Evolutionary conservation across 2,329 filamentous ascomycete species (phyloP).

Genomic region (Thelonectria olida): DNA sequence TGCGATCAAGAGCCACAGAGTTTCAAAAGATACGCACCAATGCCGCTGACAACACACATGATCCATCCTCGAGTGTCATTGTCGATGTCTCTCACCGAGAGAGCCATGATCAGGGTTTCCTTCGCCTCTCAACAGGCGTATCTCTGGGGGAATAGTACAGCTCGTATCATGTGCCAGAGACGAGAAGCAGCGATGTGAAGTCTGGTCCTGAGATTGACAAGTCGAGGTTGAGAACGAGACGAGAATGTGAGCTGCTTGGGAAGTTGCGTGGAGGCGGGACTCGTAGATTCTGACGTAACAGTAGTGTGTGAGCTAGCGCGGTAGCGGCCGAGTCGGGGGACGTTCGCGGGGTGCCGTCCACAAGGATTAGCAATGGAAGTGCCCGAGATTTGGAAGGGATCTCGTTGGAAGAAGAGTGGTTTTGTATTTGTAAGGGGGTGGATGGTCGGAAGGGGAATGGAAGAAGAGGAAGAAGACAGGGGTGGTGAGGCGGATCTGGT

Average conservation of each 20-base stretch:
- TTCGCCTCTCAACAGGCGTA: slow-evolving; percentile 14
- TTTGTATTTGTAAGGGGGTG: neutral
- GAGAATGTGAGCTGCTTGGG: slow-evolving; percentile 1
- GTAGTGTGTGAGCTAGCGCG: slow-evolving; percentile 25
- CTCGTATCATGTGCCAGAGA: slow-evolving; percentile 3
- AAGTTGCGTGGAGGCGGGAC: slow-evolving; percentile 21
- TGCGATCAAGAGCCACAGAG: neutral
- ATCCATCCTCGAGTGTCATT: slow-evolving; percentile 96
- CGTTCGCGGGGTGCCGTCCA: slow-evolving; percentile 1
- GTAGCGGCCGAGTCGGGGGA: neutral
- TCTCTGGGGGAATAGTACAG: neutral
- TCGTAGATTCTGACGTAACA: slow-evolving; percentile 35
- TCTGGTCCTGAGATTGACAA: neutral
- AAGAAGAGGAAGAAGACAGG: neutral
- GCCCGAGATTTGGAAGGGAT: neutral
- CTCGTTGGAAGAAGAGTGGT: neutral
- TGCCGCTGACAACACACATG: slow-evolving; percentile 84
- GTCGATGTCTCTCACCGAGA: slow-evolving; percentile 55
- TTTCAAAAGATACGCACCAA: slow-evolving; percentile 57
- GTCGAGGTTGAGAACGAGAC: neutral
- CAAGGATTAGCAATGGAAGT: neutral
- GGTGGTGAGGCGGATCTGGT: slow-evolving; percentile 1
- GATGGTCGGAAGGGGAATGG: slow-evolving; percentile 12
- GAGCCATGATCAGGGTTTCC: slow-evolving; percentile 48
- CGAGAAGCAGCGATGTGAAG: neutral